A percentile compares a stretch with the other conserved stretches of the same genome.
Conservation (phyloP, 108 stramenopile species). For the Aurantiochytrium sp. region DNA sequence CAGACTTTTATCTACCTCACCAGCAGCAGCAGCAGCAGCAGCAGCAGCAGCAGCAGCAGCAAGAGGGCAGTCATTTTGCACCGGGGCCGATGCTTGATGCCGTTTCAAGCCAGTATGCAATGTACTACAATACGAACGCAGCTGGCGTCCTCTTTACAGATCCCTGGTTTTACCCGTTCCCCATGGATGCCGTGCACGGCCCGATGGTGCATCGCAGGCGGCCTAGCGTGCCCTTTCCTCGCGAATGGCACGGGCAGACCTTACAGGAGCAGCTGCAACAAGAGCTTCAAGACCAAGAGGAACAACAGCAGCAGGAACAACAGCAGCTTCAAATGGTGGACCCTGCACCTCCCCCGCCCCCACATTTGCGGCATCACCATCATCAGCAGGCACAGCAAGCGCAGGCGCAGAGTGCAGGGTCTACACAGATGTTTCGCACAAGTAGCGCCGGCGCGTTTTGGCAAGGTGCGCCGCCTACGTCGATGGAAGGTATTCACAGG, state of each 20-base stretch:
- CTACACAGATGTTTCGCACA: not conserved
- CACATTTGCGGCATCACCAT: not conserved
- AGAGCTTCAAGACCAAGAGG: too few species aligned
- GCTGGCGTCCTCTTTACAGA: not conserved
- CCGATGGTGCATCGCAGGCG: not conserved
- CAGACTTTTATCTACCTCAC: not conserved
- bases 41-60: too few species aligned
- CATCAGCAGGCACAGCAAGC: not conserved
- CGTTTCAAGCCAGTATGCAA: not conserved
- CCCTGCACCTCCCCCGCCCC: not conserved
- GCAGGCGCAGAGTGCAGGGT: not conserved
- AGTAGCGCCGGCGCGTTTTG: not conserved
- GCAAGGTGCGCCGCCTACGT: not conserved
- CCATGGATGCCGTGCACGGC: not conserved
- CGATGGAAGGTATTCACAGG: not conserved
- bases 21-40: too few species aligned
- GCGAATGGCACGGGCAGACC: not conserved
- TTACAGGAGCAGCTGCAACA: not conserved
- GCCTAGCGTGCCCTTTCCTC: not conserved
- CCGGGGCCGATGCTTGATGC: not conserved
- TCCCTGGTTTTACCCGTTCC: not conserved
- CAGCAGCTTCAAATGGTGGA: not conserved
- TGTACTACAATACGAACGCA: slow-evolving; percentile 4
- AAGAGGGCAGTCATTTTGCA: too few species aligned
- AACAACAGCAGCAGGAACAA: too few species aligned